These are phyloP conservation scores for Capsella rubella DNA, from an alignment of 441 rosid species.

Conservation along the genomic window DNA sequence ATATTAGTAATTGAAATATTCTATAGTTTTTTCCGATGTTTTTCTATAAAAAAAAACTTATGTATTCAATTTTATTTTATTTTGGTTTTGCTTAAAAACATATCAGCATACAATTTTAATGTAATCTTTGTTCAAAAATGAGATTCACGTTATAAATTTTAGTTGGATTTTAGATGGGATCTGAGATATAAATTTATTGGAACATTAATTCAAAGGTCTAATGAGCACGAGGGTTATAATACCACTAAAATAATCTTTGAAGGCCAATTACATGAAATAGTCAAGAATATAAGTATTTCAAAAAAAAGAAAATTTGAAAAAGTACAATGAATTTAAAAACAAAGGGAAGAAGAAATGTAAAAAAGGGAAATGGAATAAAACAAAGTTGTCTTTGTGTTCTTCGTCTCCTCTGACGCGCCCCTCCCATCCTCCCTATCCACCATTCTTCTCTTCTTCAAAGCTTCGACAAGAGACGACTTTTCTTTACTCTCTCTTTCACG, in stretches of 20 bases:
- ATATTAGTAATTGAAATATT: background rate
- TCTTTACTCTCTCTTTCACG: background rate
- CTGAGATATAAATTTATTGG: background rate
- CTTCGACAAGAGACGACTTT: constrained; percentile 38
- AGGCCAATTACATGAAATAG: constrained; percentile 3
- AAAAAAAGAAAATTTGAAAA: background rate
- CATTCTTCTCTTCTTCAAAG: constrained; percentile 37
- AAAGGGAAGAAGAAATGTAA: background rate
- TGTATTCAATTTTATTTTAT: too few species aligned
- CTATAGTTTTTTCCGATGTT: too few species aligned
- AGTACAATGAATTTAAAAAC: constrained; percentile 9
- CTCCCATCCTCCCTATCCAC: constrained; percentile 34
- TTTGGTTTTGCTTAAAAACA: too few species aligned
- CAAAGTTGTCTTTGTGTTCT: constrained; percentile 28
- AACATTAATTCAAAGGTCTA: background rate
- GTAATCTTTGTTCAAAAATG: background rate
- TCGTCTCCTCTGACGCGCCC: constrained; percentile 37
- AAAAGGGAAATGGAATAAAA: constrained; percentile 17
- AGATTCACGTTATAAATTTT: background rate
- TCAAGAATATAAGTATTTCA: background rate
- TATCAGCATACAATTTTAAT: too few species aligned
- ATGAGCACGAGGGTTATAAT: constrained; percentile 24
- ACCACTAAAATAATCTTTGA: background rate
- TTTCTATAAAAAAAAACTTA: too few species aligned
- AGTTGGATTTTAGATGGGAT: background rate